These are phyloP conservation scores for Fusarium brachygibbosum DNA, from an alignment of 2,329 filamentous ascomycete genomes.

Conservation along the genomic window DNA sequence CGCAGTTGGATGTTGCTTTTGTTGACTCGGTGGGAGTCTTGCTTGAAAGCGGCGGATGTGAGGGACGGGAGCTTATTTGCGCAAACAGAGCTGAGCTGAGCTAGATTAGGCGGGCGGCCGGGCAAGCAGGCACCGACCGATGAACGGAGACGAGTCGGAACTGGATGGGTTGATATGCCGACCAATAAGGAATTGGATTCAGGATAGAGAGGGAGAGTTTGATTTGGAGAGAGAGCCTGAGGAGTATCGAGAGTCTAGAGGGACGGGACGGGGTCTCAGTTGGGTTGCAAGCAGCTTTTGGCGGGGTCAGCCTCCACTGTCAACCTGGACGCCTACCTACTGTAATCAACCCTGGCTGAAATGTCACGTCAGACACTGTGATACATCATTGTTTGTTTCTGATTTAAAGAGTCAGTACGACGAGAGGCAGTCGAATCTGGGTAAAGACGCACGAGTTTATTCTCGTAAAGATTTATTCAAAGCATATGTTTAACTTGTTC, in stretches of 20 bases:
- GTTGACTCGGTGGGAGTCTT: constrained; percentile 14
- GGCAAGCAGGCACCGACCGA: constrained; percentile 24
- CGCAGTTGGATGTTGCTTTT: constrained; percentile 12
- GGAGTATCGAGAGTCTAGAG: neutral
- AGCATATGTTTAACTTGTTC: neutral
- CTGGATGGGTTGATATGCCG: constrained; percentile 11
- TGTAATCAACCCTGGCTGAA: neutral
- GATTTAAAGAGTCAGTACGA: neutral
- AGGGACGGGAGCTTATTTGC: constrained; percentile 4
- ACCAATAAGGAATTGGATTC: neutral
- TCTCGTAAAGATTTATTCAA: neutral
- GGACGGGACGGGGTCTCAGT: neutral
- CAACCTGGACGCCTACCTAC: neutral
- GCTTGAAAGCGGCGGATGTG: neutral
- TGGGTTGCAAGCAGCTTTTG: constrained; percentile 5
- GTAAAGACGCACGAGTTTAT: neutral
- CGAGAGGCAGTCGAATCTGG: neutral
- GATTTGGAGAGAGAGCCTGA: neutral
- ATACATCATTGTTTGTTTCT: constrained; percentile 1
- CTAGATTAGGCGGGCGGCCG: neutral
- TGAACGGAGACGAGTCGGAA: constrained; percentile 26
- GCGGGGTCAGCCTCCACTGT: constrained; percentile 14
- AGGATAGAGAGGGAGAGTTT: neutral
- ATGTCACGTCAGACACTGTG: constrained; percentile 16
- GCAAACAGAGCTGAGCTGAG: neutral